Evolutionary conservation across 805 yeast genomes (phyloP).

Genomic region (Priceomyces carsonii): DNA sequence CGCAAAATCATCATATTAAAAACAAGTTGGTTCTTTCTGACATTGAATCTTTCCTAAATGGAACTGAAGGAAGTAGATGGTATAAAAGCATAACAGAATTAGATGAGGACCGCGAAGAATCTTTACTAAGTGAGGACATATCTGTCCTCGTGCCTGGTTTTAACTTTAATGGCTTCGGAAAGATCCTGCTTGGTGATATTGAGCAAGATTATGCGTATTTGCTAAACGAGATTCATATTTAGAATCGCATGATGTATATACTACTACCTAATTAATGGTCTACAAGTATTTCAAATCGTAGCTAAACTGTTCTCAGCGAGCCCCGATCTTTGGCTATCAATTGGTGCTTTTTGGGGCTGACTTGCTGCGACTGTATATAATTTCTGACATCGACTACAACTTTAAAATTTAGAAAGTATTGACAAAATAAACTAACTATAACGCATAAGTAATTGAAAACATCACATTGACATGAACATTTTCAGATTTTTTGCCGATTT

Average conservation of each 20-base stretch:
- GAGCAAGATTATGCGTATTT: slow-evolving; percentile 20
- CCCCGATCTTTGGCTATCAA: too few species aligned
- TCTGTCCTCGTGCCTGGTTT: slow-evolving; percentile 11
- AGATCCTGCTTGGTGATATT: slow-evolving; percentile 10
- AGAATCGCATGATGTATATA: too few species aligned
- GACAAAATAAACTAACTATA: too few species aligned
- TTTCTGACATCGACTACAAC: too few species aligned
- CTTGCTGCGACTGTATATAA: too few species aligned
- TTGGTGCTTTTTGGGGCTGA: too few species aligned
- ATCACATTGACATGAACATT: slow-evolving; percentile 45
- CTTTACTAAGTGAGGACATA: slow-evolving; percentile 7
- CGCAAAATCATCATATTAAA: slow-evolving; percentile 17
- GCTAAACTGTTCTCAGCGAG: too few species aligned
- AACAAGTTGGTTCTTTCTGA: slow-evolving; percentile 17
- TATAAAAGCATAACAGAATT: slow-evolving; percentile 13
- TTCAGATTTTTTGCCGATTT: slow-evolving; percentile 64
- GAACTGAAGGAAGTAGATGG: slow-evolving; percentile 20
- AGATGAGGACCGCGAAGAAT: slow-evolving; percentile 5
- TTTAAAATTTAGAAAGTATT: too few species aligned
- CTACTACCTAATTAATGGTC: too few species aligned
- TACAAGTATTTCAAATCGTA: too few species aligned
- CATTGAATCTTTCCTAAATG: slow-evolving; percentile 14
- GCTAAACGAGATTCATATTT: too few species aligned
- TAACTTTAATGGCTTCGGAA: slow-evolving; percentile 6
- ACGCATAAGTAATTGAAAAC: too few species aligned